phyloP scores from a whole-genome alignment of 345 rosid genomes.

The thale cress (Arabidopsis thaliana) region DNA sequence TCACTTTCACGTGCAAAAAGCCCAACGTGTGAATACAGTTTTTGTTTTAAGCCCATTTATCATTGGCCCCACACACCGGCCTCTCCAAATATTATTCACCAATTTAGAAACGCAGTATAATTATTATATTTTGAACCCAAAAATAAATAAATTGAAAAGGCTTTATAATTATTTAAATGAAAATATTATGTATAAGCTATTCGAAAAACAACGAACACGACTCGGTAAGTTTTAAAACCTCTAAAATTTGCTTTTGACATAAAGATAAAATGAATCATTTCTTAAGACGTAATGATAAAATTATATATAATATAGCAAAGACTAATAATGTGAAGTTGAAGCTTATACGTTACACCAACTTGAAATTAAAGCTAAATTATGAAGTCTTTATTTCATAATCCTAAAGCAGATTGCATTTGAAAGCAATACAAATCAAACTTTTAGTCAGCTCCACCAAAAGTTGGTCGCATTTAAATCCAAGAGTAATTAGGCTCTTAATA shows the following conservation, averaged over 20 bases:
- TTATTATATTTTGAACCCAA: no score
- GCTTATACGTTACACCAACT: conserved; percentile 42
- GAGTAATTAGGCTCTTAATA: conserved; percentile 20
- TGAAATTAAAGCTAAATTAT: conserved; percentile 11
- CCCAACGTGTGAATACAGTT: conserved; percentile 36
- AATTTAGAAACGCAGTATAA: no score
- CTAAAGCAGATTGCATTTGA: conserved; percentile 29
- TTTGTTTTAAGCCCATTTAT: conserved; percentile 20
- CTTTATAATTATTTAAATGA: no score
- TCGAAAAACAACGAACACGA: not conserved
- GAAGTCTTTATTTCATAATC: conserved; percentile 22
- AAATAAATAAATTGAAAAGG: no score
- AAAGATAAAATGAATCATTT: conserved; percentile 2
- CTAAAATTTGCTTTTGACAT: not conserved
- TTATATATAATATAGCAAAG: not conserved
- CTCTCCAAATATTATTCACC: conserved; percentile 2
- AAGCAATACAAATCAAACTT: conserved; percentile 37
- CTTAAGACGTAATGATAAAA: not conserved
- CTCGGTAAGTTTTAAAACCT: not conserved
- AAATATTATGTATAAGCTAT: not conserved
- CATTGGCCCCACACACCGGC: conserved; percentile 31
- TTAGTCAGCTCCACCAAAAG: conserved; percentile 35
- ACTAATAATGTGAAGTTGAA: conserved; percentile 28
- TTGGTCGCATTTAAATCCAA: conserved; percentile 3
- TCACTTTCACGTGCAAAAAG: conserved; percentile 44